Evolutionary conservation across 2,329 filamentous ascomycete species (phyloP).

Genomic region (Graphilbum sp.): DNA sequence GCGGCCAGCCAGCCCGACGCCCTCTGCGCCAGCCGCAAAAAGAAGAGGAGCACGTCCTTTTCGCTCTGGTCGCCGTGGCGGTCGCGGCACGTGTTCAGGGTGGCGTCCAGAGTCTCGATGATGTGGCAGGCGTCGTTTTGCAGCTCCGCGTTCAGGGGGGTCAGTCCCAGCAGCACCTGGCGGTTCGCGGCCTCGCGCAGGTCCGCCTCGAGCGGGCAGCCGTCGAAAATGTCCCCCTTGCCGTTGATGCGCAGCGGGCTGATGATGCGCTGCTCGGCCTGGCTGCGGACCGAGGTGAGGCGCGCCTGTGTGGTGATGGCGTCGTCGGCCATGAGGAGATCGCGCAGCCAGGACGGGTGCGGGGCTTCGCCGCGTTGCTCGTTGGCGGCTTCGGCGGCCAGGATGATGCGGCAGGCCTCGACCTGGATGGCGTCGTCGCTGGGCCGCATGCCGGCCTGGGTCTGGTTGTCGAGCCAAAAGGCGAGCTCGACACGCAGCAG

Average conservation of each 20-base stretch:
- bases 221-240: constrained; percentile 39
- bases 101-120: constrained; percentile 37
- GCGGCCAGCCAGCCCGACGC: constrained; percentile 37
- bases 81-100: neutral
- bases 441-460: constrained; percentile 22
- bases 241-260: constrained; percentile 39
- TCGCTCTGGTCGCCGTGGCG: neutral
- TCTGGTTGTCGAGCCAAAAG: constrained; percentile 30
- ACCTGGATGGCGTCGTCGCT: constrained; percentile 36
- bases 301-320: constrained; percentile 25
- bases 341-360: constrained; percentile 36
- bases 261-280: constrained; percentile 29
- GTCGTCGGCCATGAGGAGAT: constrained; percentile 36
- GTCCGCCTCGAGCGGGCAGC: constrained; percentile 37
- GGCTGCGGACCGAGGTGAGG: constrained; percentile 29
- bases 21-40: constrained; percentile 31
- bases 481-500: constrained; percentile 41
- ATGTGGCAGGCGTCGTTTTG: constrained; percentile 43
- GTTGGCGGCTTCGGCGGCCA: constrained; percentile 31
- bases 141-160: constrained; percentile 41
- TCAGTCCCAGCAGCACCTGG: constrained; percentile 37
- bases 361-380: constrained; percentile 14
- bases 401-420: constrained; percentile 44
- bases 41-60: constrained; percentile 5
- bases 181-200: constrained; percentile 36